Evolutionary conservation across 1,284 basidiomycete genomes (phyloP), one percentile per base, ranked within the genome.

Genomic region (Tilletia horrida): DNA sequence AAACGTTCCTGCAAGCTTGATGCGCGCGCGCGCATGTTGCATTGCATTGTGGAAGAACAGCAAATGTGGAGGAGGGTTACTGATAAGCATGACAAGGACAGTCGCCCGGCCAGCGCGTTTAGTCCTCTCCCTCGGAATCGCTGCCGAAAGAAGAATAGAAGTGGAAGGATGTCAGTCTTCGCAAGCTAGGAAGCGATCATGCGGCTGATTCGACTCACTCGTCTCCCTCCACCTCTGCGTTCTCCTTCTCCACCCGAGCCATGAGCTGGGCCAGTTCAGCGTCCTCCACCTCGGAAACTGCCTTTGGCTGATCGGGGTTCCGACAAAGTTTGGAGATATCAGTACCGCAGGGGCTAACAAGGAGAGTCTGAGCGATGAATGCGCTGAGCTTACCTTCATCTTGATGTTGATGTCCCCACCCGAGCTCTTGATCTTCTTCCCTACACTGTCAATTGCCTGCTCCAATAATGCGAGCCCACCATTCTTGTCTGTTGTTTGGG

Each of bases 401-500:
- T 97, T 98, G 66, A 99, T 89, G 31, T 91, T 86, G 71, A 97
- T 85, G 63, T 88, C 88, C 2, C 96, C 96, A 52, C 79, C 79
- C 62, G 70, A 73, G 44, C 92, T 92, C 80, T 91, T 89, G 71
- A 99, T 96, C 31, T 88, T 88, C 71, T 85, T 85, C 70, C 91
- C 91, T 76, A 99, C 97, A 21, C 88, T 87, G 78, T 93, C 92
- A 71, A 98, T 92, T 0, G 95, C 93, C 70, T 91, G 88, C 82
- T 98, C 96, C 71, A 98, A 87, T 45, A 91, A 86, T 72, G 95
- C 93, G 13, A 97, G 91, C 43, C 93, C 95, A 50, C 90, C 92
- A 73, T 88, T 89, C 87, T 98, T 98, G 84, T 99, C 95, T 6
- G 95, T 97, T 21, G 92, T 91, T 76, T 97, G 97, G 52, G 92